Conservation (phyloP, 805 yeast species). For the Starmera amethionina region DNA sequence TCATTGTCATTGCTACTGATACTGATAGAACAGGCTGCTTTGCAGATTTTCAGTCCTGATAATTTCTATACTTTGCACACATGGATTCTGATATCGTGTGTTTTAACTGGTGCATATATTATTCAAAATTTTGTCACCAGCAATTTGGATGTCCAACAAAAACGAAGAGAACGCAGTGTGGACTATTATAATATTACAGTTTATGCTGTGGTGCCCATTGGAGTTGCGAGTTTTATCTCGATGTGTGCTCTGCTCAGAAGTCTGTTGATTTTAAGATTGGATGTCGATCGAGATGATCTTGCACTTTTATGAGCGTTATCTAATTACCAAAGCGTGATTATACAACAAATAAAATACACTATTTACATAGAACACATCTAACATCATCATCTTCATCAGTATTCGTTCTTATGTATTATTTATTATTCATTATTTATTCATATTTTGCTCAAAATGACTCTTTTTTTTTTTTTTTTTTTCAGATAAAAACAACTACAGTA, state of each 20-base stretch:
- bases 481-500: too few relatives aligned
- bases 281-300: slow-evolving; percentile 22
- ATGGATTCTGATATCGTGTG: slow-evolving; percentile 87
- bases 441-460: too few relatives aligned
- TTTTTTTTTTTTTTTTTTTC: too few relatives aligned
- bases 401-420: too few relatives aligned
- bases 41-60: slow-evolving; percentile 61
- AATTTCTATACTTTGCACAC: slow-evolving; percentile 71
- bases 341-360: too few relatives aligned
- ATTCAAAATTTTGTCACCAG: slow-evolving; percentile 85
- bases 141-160: slow-evolving; percentile 39
- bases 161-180: slow-evolving; percentile 43
- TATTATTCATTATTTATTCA: too few relatives aligned
- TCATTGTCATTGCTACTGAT: slow-evolving; percentile 71
- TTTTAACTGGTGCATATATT: slow-evolving; percentile 69
- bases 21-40: slow-evolving; percentile 57
- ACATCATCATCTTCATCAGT: too few relatives aligned
- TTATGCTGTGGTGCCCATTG: slow-evolving; percentile 97
- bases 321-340: too few relatives aligned
- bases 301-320: too few relatives aligned
- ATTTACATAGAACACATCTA: too few relatives aligned
- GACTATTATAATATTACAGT: slow-evolving; percentile 85
- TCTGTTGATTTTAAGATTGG: slow-evolving; percentile 64
- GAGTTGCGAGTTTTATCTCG: slow-evolving; percentile 86
- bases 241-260: slow-evolving; percentile 78